Evolutionary conservation across 345 rosid species (phyloP).

Genomic region (Eucalyptus pauciflora): DNA sequence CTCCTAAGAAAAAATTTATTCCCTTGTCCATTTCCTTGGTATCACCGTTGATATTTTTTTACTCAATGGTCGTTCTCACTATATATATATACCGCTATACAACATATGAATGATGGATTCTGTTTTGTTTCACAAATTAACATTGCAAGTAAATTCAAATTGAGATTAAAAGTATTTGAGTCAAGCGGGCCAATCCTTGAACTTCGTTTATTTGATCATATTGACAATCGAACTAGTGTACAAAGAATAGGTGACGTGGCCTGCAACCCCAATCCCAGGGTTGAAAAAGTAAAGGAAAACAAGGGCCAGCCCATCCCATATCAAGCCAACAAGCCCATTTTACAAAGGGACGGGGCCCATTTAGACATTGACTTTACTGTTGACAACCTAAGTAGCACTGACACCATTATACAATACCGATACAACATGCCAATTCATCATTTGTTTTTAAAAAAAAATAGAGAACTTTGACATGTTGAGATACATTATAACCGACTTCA

Average conservation of each 20-base stretch:
- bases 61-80: background rate
- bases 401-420: no score
- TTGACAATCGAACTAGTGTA: background rate
- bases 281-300: background rate
- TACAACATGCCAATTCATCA: no score
- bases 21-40: background rate
- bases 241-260: background rate
- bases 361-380: background rate
- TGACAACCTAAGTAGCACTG: no score
- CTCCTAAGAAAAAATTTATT: background rate
- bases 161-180: background rate
- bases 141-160: no score
- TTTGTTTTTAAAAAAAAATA: no score
- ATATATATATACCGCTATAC: no score
- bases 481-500: no score
- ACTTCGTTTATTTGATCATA: no score
- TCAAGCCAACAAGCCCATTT: background rate
- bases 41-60: background rate
- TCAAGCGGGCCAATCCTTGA: background rate
- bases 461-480: no score
- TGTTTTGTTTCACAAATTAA: background rate
- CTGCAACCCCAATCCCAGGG: background rate
- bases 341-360: background rate
- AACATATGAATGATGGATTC: background rate
- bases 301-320: background rate